Base-by-base conservation (phyloP, 768 basidiomycete genomes). In the Mycena amicta region DNA sequence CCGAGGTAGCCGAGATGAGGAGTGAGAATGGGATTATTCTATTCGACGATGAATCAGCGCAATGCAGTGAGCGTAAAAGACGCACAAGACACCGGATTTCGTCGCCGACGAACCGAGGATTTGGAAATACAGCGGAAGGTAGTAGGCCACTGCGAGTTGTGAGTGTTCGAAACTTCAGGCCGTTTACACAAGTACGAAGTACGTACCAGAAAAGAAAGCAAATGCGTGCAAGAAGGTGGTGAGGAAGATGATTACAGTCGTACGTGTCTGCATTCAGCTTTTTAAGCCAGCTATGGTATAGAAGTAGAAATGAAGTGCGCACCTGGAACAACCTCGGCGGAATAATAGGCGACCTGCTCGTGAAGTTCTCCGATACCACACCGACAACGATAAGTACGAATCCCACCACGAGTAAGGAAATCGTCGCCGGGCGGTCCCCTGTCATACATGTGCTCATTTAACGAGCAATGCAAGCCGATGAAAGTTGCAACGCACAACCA, bases 41-140 rank as follows among this genome's bases (percentile, higher is more conserved):
- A 58, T 23, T 22, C 6, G 6, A 11, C 6, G 41, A 13, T 43
- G 12, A 41, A 46, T 37, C 58, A 25, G 33, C 8, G 33, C 13
- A n/a, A 51, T 13, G 12, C 8, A 37, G 33, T 8, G 33, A 37
- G 8, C 8, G 33, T 8, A 37, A 18, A 37, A 8, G 33, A 51
- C 78, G 71, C 69, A 86, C 88, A 82, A 77, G 29, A 91, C 77
- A 45, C 88, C 89, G 25, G 89, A 80, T 50, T 72, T 77, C 0
- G 89, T 91, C 8, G 90, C 88, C 11, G 88, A 88, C 1, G 89
- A 79, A 1, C 91, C 90, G 5, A 92, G 80, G 4, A 88, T 82
- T 74, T 93, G 91, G 73, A 81, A 93, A 67, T 89, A 93, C 2
- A 92, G 68, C 0, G 91, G 90, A 3, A 93, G 77, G 64, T 92